Evolutionary conservation across 805 yeast genomes (phyloP), one percentile per base, ranked within the genome.

Genomic region (Nakazawaea anatomiae): DNA sequence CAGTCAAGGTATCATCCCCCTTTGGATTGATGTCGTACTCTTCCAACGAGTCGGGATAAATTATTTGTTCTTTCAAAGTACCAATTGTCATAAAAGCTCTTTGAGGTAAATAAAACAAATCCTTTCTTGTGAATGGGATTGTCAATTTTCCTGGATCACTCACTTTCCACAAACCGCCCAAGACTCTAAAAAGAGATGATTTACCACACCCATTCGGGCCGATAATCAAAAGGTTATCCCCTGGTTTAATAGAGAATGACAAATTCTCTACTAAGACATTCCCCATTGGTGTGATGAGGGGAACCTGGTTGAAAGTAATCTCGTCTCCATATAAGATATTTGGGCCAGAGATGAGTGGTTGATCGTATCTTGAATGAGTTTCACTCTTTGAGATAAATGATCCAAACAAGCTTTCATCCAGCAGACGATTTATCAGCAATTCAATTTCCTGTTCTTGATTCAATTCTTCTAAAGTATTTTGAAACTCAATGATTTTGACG

Each of bases 191-290:
- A 52, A 91, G 71, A 0, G 97, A 91, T 0, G 97, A 90, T 68
- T 91, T 91, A 30, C 98, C 98, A 55, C 96, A 87, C 1, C 98
- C 98, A 62, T 91, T 91, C 11, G 97, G 97, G 0, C 98, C 98
- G 8, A 92, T 90, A 63, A 91, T 90, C 48, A 91, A 74, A 47
- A 91, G 72, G 66, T 91, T 94, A 47, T 90, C 84, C 36, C 97
- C 97, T 35, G 80, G 85, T 55, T 84, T 79, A 49, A 91, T 79
- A 47, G 83, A 76, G 65, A 91, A 90, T 30, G 80, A 73, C 58
- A 91, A 73, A 39, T 80, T 76, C 42, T 79, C 73, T 27, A 87
- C 83, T 44, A 91, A 72, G 0, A 83, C 75, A 42, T 87, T 91
- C 50, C 89, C 85, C 4, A 85, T 83, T 0, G 98, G 98, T 1